Percentiles rank a stretch among this genome's conserved stretches.
Conservation (phyloP, 768 basidiomycete species). For the Sistotremastrum niveocremeum region DNA sequence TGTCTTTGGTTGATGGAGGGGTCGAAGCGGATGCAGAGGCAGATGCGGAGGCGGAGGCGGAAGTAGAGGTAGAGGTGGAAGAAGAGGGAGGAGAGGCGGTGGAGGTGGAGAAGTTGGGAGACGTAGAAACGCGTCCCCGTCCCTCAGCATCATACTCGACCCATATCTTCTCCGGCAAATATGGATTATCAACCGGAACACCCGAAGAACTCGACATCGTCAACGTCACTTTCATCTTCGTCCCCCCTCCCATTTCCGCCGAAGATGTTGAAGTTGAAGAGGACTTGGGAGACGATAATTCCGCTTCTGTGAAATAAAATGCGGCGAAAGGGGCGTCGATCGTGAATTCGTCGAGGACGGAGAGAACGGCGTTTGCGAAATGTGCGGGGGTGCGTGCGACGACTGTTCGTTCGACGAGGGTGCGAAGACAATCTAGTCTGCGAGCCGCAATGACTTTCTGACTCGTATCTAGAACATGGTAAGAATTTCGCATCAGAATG, state of each 20-base stretch:
- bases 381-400: constrained; percentile 3
- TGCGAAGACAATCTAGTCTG: constrained; percentile 8
- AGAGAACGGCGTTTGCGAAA: constrained; percentile 5
- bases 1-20: not conserved
- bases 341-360: constrained; percentile 6
- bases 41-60: not conserved
- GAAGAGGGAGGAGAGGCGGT: not conserved
- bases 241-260: not conserved
- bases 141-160: too few relatives aligned
- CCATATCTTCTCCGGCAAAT: not conserved
- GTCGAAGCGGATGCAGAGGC: not conserved
- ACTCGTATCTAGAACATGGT: constrained; percentile 9
- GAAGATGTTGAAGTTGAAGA: not conserved
- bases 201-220: not conserved
- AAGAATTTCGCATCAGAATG: not conserved
- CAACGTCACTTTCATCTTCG: not conserved
- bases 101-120: not conserved
- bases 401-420: constrained; percentile 8
- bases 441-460: constrained; percentile 12
- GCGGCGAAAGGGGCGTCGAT: constrained; percentile 9
- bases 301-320: constrained; percentile 7
- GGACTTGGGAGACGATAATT: not conserved
- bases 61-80: not conserved
- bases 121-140: too few relatives aligned
- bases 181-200: not conserved